These are phyloP conservation scores for Quercus rubra DNA, from an alignment of 306 rosid genomes.

Conservation along the genomic window DNA sequence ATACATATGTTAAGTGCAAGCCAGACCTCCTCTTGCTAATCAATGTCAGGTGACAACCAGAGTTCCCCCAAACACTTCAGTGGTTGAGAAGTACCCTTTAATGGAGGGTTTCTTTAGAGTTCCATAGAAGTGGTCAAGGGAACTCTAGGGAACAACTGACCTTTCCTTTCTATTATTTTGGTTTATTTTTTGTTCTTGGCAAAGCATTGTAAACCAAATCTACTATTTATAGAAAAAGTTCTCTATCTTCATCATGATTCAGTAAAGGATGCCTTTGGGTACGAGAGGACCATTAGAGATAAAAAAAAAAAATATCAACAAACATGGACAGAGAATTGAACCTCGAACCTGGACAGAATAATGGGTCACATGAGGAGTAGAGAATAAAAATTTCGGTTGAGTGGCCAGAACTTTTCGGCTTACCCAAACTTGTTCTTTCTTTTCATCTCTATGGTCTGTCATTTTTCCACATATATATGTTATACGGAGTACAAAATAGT, in stretches of 20 bases:
- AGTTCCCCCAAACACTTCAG: conserved; percentile 40
- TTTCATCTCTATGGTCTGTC: neutral
- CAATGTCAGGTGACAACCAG: conserved; percentile 15
- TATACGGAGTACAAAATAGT: too few relatives aligned
- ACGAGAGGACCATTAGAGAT: too few relatives aligned
- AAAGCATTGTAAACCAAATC: neutral
- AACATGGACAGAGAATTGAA: neutral
- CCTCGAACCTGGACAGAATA: conserved; percentile 36
- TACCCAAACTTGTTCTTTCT: neutral
- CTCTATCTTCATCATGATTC: too few relatives aligned
- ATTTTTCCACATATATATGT: too few relatives aligned
- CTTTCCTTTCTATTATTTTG: neutral
- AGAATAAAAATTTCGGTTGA: neutral
- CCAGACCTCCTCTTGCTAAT: neutral
- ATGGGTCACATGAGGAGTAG: neutral
- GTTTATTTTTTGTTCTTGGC: neutral
- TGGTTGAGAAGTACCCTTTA: neutral
- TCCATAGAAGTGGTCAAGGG: conserved; percentile 31
- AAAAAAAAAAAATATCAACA: neutral
- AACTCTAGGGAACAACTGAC: conserved; percentile 25
- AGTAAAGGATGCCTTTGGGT: too few relatives aligned
- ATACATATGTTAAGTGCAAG: neutral
- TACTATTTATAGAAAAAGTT: conserved; percentile 19
- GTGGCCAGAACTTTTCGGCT: neutral
- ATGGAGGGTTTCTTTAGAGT: neutral